Base-by-base conservation (phyloP, 441 rosid genomes). In the Arabidopsis hybrid region DNA sequence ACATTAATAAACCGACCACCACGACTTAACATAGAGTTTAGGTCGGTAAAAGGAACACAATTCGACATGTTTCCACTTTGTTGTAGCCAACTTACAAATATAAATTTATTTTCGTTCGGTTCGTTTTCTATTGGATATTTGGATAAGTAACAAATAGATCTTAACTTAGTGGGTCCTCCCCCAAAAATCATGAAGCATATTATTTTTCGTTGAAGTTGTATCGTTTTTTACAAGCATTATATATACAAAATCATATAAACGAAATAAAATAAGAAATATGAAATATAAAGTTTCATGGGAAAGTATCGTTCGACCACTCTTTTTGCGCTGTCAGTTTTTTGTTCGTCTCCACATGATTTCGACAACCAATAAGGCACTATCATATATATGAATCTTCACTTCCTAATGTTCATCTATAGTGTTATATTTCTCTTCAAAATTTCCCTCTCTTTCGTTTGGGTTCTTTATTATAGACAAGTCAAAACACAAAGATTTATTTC, bases 31-130 rank as follows among this genome's bases (percentile, higher is more conserved):
- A 71, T 65, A 40, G 72, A 71, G 14, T 65, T 11, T 35, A 49
- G 80, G 77, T 71, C 80, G 73, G 80, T 77, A 14, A 71, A 77
- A 71, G 80, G 64, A 71, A 52, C 73, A 66, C 69, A 77, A n/a
- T 71, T 77, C 50, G 80, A 77, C 77, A 77, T 77, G 69, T 65
- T 65, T 65, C 73, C 72, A 77, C 64, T 71, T 71, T 59, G 76
- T 71, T 59, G 76, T 66, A 51, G 35, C 59, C 60, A 65, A 59
- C 72, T 70, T 40, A 58, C 17, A 55, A 55, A 18, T 56, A 50
- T 39, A 53, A 45, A 6, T 46, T 45, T 46, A 0, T 63, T 49
- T 63, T 69, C 9, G 31, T 76, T 49, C 45, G 66, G 51, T 63
- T 65, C 16, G 35, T 70, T 63, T 64, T 58, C 7, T 55, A 36